Evolutionary conservation across 208 protist genomes (phyloP).

Genomic region (Wallacemonas collosoma): DNA sequence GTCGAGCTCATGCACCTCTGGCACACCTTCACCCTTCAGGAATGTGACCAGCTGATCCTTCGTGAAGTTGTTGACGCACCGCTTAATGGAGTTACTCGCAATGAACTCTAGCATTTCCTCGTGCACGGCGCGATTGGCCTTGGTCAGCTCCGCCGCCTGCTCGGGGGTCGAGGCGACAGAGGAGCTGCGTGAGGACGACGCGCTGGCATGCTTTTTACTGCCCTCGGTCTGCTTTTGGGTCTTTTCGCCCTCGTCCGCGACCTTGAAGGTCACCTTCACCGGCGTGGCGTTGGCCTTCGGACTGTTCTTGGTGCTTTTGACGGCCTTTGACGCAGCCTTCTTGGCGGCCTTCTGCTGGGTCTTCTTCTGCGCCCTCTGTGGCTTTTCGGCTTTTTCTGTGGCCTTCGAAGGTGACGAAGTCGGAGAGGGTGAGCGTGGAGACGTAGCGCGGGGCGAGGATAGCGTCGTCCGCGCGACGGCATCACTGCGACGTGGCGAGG

Average conservation of each 20-base stretch:
- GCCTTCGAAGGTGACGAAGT: neutral
- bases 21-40: conserved; percentile 39
- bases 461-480: conserved; percentile 7
- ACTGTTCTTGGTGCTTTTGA: conserved; percentile 1
- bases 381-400: conserved; percentile 1
- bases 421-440: neutral
- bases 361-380: neutral
- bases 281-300: conserved; percentile 6
- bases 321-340: neutral
- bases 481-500: conserved; percentile 6
- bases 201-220: neutral
- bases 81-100: conserved; percentile 44
- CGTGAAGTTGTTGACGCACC: conserved; percentile 31
- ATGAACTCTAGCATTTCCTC: conserved; percentile 54
- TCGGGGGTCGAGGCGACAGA: conserved; percentile 13
- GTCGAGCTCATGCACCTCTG: conserved; percentile 14
- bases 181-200: conserved; percentile 17
- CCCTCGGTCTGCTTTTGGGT: conserved; percentile 6
- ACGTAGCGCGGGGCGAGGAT: neutral
- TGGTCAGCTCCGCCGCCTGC: conserved; percentile 13
- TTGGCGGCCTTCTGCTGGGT: neutral
- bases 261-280: conserved; percentile 20
- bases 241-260: neutral
- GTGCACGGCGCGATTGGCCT: conserved; percentile 26
- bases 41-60: conserved; percentile 43